Evolutionary conservation across 1,284 basidiomycete species (phyloP).

Genomic region (Schizophyllum amplum): DNA sequence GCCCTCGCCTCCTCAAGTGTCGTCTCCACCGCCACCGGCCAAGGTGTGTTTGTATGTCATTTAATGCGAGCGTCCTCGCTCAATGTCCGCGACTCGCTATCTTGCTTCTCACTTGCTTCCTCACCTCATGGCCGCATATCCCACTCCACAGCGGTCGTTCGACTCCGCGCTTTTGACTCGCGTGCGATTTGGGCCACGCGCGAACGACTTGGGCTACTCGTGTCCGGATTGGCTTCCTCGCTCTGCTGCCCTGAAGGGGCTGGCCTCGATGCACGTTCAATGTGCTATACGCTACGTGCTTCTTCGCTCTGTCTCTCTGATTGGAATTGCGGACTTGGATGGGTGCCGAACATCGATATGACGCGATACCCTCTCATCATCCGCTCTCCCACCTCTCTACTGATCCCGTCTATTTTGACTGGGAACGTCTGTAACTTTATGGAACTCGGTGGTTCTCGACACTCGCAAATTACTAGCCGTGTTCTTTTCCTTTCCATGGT

Average conservation of each 20-base stretch:
- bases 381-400: too few species aligned
- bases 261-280: too few species aligned
- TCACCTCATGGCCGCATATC: neutral
- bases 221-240: neutral
- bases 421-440: too few species aligned
- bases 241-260: neutral
- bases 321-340: neutral
- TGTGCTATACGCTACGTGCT: neutral
- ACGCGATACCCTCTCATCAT: too few species aligned
- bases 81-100: neutral
- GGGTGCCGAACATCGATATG: too few species aligned
- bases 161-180: neutral
- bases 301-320: neutral
- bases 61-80: neutral
- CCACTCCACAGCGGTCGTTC: too few species aligned
- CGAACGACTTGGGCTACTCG: too few species aligned
- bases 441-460: too few species aligned
- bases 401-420: too few species aligned
- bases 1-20: conserved; percentile 3
- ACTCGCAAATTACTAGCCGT: too few species aligned
- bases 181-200: too few species aligned
- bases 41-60: neutral
- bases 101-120: neutral
- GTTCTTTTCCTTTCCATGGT: too few species aligned
- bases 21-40: neutral